Percentiles rank a stretch among this genome's conserved stretches.
Conservation (phyloP, 768 basidiomycete species). For the Lentinula raphanica region DNA sequence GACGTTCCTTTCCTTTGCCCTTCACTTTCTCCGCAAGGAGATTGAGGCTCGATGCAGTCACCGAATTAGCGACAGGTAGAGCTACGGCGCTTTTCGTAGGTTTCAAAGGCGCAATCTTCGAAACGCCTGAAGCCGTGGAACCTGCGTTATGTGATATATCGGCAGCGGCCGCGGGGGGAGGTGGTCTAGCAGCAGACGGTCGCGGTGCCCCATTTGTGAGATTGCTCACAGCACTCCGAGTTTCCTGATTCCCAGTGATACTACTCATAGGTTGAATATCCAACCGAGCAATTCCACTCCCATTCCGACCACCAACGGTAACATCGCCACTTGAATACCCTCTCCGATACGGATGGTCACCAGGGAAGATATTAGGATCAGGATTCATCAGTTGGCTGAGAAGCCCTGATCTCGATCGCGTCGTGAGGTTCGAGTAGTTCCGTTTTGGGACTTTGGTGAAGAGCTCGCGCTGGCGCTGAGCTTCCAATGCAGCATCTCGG, state of each 20-base stretch:
- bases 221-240: not conserved
- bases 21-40: not conserved
- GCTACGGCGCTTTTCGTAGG: slow-evolving; percentile 57
- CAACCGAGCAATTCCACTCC: slow-evolving; percentile 7
- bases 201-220: not conserved
- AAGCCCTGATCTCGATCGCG: slow-evolving; percentile 36
- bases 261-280: slow-evolving; percentile 2
- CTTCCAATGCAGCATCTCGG: slow-evolving; percentile 56
- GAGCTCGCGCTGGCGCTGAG: slow-evolving; percentile 61
- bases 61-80: slow-evolving; percentile 40
- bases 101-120: slow-evolving; percentile 30
- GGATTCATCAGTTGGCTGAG: slow-evolving; percentile 71
- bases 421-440: slow-evolving; percentile 58
- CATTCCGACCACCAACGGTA: slow-evolving; percentile 12
- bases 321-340: slow-evolving; percentile 49
- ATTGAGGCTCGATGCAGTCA: slow-evolving; percentile 16
- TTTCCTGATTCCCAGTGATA: not conserved
- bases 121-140: not conserved
- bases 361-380: slow-evolving; percentile 54
- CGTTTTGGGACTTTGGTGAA: slow-evolving; percentile 66
- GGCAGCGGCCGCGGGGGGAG: not conserved
- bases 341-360: slow-evolving; percentile 52
- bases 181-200: not conserved
- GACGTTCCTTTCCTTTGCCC: slow-evolving; percentile 4
- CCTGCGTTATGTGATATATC: no score